Evolutionary conservation across 768 basidiomycete genomes (phyloP).

Genomic region (Lactifluus volemus): DNA sequence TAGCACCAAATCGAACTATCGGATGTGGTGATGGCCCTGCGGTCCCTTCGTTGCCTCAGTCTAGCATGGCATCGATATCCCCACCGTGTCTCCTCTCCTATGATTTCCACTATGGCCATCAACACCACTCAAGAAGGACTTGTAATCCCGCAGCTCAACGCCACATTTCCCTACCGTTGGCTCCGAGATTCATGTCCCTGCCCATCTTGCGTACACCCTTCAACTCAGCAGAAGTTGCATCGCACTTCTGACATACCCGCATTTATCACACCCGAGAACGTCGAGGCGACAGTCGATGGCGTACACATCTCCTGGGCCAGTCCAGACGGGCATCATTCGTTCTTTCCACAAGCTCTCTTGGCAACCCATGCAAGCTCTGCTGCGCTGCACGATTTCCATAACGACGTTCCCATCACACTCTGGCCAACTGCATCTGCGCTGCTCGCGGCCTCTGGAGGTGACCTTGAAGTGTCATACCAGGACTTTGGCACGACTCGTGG

Average conservation of each 20-base stretch:
- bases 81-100: background rate
- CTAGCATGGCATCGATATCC: background rate
- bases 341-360: conserved; percentile 43
- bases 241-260: conserved; percentile 55
- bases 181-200: conserved; percentile 82
- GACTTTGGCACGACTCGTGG: conserved; percentile 37
- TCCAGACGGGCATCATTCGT: conserved; percentile 49
- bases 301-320: conserved; percentile 43
- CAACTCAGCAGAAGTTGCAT: conserved; percentile 70
- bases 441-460: conserved; percentile 26
- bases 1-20: background rate
- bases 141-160: conserved; percentile 27
- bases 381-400: conserved; percentile 35
- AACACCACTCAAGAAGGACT: background rate
- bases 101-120: background rate
- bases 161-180: conserved; percentile 60
- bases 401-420: conserved; percentile 29
- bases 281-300: conserved; percentile 36
- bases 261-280: conserved; percentile 36
- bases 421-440: conserved; percentile 37
- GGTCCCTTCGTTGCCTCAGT: background rate
- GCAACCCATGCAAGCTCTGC: conserved; percentile 36
- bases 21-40: background rate
- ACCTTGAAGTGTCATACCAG: conserved; percentile 51
- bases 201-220: conserved; percentile 62